Conservation (phyloP, 2,329 filamentous ascomycete species). For the Dactylellina parvicollis region DNA sequence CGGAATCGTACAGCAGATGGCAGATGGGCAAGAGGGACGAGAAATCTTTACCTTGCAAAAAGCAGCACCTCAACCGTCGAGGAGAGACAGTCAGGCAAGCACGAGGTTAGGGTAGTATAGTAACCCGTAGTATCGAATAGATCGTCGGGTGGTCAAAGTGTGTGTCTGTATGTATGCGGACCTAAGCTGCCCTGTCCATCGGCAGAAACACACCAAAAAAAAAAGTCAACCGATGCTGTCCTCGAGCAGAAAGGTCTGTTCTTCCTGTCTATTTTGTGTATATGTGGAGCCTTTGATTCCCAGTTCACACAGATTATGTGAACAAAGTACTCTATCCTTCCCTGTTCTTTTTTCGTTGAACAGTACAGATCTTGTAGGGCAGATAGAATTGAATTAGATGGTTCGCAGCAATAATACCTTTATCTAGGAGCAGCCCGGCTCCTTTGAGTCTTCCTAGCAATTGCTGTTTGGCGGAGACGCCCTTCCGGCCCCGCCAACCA, state of each 20-base stretch:
- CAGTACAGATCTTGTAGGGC: slow-evolving; percentile 6
- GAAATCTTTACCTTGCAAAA: slow-evolving; percentile 28
- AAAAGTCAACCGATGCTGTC: slow-evolving; percentile 49
- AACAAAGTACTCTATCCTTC: slow-evolving; percentile 22
- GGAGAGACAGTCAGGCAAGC: slow-evolving; percentile 10
- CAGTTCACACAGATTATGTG: slow-evolving; percentile 25
- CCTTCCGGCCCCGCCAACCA: slow-evolving; percentile 36
- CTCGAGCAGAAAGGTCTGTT: slow-evolving; percentile 38
- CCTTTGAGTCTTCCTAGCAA: slow-evolving; percentile 2
- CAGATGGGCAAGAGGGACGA: slow-evolving; percentile 1
- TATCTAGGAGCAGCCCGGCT: slow-evolving; percentile 28
- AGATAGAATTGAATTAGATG: slow-evolving; percentile 28
- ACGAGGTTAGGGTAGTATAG: slow-evolving; percentile 23
- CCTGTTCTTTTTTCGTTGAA: slow-evolving; percentile 24
- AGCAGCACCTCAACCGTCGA: slow-evolving; percentile 11
- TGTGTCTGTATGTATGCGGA: slow-evolving; percentile 26
- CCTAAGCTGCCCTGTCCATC: slow-evolving; percentile 53
- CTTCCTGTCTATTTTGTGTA: slow-evolving; percentile 14
- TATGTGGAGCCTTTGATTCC: slow-evolving; percentile 28
- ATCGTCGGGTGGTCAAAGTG: slow-evolving; percentile 13
- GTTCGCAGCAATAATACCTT: slow-evolving; percentile 51
- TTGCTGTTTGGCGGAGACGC: slow-evolving; percentile 18
- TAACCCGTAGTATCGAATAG: slow-evolving; percentile 25
- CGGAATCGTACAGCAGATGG: slow-evolving; percentile 30
- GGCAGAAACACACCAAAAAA: slow-evolving; percentile 38